Evolutionary conservation across 768 basidiomycete genomes (phyloP).

Genomic region (Termitomyces sp.): DNA sequence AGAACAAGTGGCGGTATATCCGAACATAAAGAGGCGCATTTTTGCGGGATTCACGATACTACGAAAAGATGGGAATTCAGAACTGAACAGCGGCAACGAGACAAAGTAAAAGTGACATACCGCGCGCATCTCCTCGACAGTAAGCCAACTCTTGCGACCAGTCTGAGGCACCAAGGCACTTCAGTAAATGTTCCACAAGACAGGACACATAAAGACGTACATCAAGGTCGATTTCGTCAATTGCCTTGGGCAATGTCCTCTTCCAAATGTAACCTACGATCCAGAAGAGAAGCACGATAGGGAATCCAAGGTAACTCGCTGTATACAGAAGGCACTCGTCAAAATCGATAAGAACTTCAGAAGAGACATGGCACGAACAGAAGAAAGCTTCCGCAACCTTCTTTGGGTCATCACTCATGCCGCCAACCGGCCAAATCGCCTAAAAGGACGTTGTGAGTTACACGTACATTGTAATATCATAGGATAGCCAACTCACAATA

Average conservation of each 20-base stretch:
- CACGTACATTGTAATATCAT: not conserved
- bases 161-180: slow-evolving; percentile 17
- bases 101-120: slow-evolving; percentile 15
- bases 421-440: slow-evolving; percentile 38
- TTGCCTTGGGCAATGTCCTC: slow-evolving; percentile 29
- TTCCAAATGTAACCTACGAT: slow-evolving; percentile 34
- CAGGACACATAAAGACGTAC: slow-evolving; percentile 12
- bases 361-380: slow-evolving; percentile 18
- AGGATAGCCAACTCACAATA: slow-evolving; percentile 21
- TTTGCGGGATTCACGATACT: slow-evolving; percentile 35
- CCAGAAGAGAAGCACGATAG: slow-evolving; percentile 36
- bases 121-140: slow-evolving; percentile 37
- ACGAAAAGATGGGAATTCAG: not conserved
- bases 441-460: slow-evolving; percentile 2
- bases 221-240: slow-evolving; percentile 37
- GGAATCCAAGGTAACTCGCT: slow-evolving; percentile 35
- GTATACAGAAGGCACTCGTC: not conserved
- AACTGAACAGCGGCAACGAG: not conserved
- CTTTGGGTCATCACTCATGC: slow-evolving; percentile 21
- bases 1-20: slow-evolving; percentile 34
- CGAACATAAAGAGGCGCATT: slow-evolving; percentile 31
- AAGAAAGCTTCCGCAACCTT: slow-evolving; percentile 33
- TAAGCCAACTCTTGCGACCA: slow-evolving; percentile 42
- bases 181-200: not conserved
- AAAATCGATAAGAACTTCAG: not conserved